Evolutionary conservation across 2,329 filamentous ascomycete species (phyloP).

Genomic region (Aspergillus unguis): DNA sequence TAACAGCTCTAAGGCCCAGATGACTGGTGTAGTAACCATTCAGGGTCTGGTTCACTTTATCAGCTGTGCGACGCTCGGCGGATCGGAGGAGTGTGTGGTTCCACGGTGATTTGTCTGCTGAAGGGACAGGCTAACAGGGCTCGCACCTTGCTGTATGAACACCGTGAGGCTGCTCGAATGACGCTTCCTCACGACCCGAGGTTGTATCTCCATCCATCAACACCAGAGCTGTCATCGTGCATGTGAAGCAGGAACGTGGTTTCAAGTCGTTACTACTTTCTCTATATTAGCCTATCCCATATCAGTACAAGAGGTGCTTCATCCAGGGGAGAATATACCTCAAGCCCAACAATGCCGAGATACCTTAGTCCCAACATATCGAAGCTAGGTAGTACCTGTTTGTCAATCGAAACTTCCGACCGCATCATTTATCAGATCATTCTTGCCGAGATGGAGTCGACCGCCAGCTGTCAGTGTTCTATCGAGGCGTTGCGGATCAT

Average conservation of each 20-base stretch:
- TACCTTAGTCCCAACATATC: background rate
- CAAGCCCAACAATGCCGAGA: slow-evolving; percentile 8
- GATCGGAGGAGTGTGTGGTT: slow-evolving; percentile 15
- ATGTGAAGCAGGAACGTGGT: slow-evolving; percentile 11
- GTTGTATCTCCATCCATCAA: slow-evolving; percentile 11
- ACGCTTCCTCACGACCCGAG: slow-evolving; percentile 8
- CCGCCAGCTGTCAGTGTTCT: slow-evolving; percentile 23
- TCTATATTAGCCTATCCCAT: slow-evolving; percentile 4
- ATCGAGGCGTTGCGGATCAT: slow-evolving; percentile 21
- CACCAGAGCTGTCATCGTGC: background rate
- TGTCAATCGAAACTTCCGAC: background rate
- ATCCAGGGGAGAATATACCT: slow-evolving; percentile 3
- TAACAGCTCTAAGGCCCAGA: background rate
- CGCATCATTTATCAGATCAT: background rate
- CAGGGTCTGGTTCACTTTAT: slow-evolving; percentile 1
- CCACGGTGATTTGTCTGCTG: slow-evolving; percentile 15
- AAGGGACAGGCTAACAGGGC: slow-evolving; percentile 12
- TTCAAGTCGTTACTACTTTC: slow-evolving; percentile 7
- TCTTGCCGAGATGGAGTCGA: slow-evolving; percentile 14
- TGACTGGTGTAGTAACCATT: slow-evolving; percentile 1
- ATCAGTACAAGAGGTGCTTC: background rate
- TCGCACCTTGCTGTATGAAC: slow-evolving; percentile 1
- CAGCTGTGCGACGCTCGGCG: slow-evolving; percentile 17
- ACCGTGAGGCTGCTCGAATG: slow-evolving; percentile 19
- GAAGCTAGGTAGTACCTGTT: background rate